phyloP scores from a whole-genome alignment of 331 rosid species.

The Malus hybrid region DNA sequence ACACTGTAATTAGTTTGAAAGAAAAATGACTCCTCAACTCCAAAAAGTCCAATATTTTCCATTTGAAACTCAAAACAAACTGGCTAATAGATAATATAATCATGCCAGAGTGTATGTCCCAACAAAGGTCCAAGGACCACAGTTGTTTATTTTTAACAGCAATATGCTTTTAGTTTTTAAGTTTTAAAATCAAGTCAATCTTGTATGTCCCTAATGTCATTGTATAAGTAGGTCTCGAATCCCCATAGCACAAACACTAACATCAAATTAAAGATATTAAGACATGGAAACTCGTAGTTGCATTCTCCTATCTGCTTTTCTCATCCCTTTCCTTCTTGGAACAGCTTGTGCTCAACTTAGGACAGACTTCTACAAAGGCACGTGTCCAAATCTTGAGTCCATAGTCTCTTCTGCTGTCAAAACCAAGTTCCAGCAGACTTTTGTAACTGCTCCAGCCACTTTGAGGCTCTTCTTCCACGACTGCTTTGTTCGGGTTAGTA shows the following conservation, averaged over 20 bases:
- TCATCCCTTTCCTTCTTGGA: constrained; percentile 28
- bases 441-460: constrained; percentile 81
- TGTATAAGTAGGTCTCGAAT: constrained; percentile 13
- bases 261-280: neutral
- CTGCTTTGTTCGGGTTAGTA: constrained; percentile 62
- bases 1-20: no score
- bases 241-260: neutral
- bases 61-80: no score
- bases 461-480: constrained; percentile 80
- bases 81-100: neutral
- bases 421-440: constrained; percentile 60
- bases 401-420: constrained; percentile 57
- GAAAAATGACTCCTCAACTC: no score
- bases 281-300: constrained; percentile 35
- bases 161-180: neutral
- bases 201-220: neutral
- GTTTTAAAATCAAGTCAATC: neutral
- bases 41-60: no score
- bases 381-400: constrained; percentile 67
- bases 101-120: constrained; percentile 6
- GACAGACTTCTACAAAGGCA: constrained; percentile 41
- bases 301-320: constrained; percentile 18
- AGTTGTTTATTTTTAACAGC: neutral
- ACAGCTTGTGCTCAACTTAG: constrained; percentile 40
- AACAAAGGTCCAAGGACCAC: neutral